Conservation (phyloP, 352 stramenopile genomes). For the Globisporangium iwayamae region DNA sequence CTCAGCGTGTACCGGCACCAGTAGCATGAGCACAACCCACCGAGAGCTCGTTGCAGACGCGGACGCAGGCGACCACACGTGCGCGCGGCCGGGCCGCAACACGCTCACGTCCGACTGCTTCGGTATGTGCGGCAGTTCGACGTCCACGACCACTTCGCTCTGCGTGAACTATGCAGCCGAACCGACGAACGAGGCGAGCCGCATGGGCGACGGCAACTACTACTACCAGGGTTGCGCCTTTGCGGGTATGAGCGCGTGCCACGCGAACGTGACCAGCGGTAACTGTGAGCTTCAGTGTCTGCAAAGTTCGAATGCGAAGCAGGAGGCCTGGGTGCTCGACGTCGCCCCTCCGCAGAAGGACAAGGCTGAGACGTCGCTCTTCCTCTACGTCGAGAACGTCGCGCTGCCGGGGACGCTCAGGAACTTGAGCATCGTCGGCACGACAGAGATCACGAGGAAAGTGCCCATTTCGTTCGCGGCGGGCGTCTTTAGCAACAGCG, state of each 20-base stretch:
- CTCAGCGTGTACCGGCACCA: not conserved
- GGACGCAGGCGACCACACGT: conserved; percentile 15
- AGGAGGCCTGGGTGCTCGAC: conserved; percentile 46
- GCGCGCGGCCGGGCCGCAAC: conserved; percentile 37
- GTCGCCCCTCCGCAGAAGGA: conserved; percentile 66
- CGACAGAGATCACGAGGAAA: conserved; percentile 45
- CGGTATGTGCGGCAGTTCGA: conserved; percentile 26
- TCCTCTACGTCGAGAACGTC: conserved; percentile 52
- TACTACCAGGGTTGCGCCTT: conserved; percentile 61
- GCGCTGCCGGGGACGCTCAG: conserved; percentile 42
- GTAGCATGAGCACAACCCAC: not conserved
- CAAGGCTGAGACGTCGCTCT: conserved; percentile 55
- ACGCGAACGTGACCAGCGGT: conserved; percentile 32
- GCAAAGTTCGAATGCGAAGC: conserved; percentile 28
- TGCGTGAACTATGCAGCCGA: conserved; percentile 61
- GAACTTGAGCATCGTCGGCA: conserved; percentile 61
- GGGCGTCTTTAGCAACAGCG: conserved; percentile 41
- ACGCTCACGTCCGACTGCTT: conserved; percentile 63
- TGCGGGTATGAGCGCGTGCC: conserved; percentile 46
- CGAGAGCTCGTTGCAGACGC: not conserved
- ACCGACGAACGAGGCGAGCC: conserved; percentile 22
- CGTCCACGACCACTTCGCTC: conserved; percentile 23
- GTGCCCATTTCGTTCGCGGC: conserved; percentile 57
- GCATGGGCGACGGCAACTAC: conserved; percentile 47
- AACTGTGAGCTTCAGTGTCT: conserved; percentile 70